Conservation (phyloP, 768 basidiomycete genomes). For the Tricholoma furcatifolium region DNA sequence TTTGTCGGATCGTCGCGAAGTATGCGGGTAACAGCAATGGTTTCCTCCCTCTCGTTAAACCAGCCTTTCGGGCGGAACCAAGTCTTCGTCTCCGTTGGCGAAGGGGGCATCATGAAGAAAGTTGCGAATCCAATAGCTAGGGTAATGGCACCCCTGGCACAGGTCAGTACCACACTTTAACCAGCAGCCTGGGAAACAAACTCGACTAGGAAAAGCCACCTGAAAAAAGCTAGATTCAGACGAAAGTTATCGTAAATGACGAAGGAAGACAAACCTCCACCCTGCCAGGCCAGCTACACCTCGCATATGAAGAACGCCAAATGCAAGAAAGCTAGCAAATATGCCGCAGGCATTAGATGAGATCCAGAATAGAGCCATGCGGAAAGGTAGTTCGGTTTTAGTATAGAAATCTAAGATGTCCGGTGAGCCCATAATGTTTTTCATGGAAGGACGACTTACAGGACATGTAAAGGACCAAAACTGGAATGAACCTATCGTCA, state of each 20-base stretch:
- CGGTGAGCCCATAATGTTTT: not conserved
- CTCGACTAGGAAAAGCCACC: conserved; percentile 63
- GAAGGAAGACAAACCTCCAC: conserved; percentile 32
- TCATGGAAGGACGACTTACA: conserved; percentile 33
- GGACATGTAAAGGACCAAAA: conserved; percentile 59
- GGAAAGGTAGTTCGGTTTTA: conserved; percentile 55
- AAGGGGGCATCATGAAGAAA: conserved; percentile 60
- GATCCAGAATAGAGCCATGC: conserved; percentile 57
- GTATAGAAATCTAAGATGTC: conserved; percentile 51
- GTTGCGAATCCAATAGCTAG: conserved; percentile 49
- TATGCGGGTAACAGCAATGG: conserved; percentile 57
- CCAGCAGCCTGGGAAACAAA: conserved; percentile 3
- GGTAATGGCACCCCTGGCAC: conserved; percentile 41
- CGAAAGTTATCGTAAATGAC: not conserved
- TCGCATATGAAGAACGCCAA: conserved; percentile 57
- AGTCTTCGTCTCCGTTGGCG: conserved; percentile 56
- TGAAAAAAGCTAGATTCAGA: not conserved
- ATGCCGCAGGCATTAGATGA: conserved; percentile 45
- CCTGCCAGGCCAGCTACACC: conserved; percentile 52
- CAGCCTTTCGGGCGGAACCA: conserved; percentile 62
- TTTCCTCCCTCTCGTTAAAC: conserved; percentile 64
- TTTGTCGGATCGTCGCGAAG: conserved; percentile 64
- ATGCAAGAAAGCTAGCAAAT: conserved; percentile 54
- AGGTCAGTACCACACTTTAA: not conserved
- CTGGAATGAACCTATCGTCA: conserved; percentile 47